phyloP scores from a whole-genome alignment of 2,329 filamentous ascomycete genomes.

The Calonectria hawksworthii region DNA sequence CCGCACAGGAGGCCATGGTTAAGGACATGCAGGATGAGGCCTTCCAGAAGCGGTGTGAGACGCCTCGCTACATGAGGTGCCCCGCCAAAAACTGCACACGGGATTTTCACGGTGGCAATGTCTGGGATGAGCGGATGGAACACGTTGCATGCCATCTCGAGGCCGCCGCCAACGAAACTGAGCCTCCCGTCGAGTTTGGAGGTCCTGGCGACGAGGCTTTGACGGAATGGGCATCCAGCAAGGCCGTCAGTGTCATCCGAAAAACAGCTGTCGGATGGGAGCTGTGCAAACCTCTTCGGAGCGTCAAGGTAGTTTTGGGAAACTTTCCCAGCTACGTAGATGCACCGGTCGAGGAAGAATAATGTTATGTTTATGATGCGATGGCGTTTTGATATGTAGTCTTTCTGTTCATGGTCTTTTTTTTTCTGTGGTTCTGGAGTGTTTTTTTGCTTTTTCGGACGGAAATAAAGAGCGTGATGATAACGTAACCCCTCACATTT shows the following conservation, averaged over 20 bases:
- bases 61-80: slow-evolving; percentile 74
- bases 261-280: slow-evolving; percentile 48
- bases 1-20: slow-evolving; percentile 68
- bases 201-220: slow-evolving; percentile 54
- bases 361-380: slow-evolving; percentile 4
- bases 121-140: slow-evolving; percentile 89
- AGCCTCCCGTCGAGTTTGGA: slow-evolving; percentile 54
- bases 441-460: not conserved
- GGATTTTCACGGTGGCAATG: slow-evolving; percentile 71
- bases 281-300: slow-evolving; percentile 50
- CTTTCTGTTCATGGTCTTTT: not conserved
- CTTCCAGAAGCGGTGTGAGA: slow-evolving; percentile 69
- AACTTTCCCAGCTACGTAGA: slow-evolving; percentile 5
- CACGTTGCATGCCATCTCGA: slow-evolving; percentile 88
- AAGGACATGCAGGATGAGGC: slow-evolving; percentile 71
- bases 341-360: not conserved
- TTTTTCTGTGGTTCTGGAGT: not conserved
- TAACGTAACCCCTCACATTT: slow-evolving; percentile 7
- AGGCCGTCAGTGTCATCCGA: slow-evolving; percentile 55
- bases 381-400: slow-evolving; percentile 4
- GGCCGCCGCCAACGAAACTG: slow-evolving; percentile 47
- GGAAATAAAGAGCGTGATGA: slow-evolving; percentile 10
- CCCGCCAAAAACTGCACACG: slow-evolving; percentile 71
- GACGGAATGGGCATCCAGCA: slow-evolving; percentile 56
- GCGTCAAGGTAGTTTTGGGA: slow-evolving; percentile 27